Evolutionary conservation across 2,329 filamentous ascomycete species (phyloP).

Genomic region (Neofusicoccum kwambonambiense): DNA sequence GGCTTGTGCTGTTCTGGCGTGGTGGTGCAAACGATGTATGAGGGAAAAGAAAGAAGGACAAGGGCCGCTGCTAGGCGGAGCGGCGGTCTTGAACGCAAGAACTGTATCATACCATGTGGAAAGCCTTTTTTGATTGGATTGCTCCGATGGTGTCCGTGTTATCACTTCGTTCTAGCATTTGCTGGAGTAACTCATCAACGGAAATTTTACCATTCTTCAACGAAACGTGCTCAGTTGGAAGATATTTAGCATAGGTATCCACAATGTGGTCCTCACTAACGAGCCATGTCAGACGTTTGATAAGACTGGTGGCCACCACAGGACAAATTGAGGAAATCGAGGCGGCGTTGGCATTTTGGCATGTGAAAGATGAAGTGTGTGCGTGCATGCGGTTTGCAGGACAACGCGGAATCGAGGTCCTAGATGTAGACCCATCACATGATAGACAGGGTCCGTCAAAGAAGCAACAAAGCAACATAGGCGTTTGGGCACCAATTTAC

Average conservation of each 20-base stretch:
- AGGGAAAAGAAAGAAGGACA: constrained; percentile 1
- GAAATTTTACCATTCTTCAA: background rate
- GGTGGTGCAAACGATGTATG: background rate
- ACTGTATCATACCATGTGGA: constrained; percentile 12
- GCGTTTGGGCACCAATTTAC: background rate
- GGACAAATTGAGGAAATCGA: background rate
- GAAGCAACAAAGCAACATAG: background rate
- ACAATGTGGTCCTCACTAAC: too few relatives aligned
- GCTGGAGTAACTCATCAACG: background rate
- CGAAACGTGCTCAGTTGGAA: background rate
- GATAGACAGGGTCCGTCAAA: background rate
- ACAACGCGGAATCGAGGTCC: background rate
- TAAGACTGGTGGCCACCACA: background rate
- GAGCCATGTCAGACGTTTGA: background rate
- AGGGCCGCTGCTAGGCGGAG: background rate
- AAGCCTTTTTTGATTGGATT: background rate
- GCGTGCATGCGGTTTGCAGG: background rate
- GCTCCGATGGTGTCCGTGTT: background rate
- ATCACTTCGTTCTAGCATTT: background rate
- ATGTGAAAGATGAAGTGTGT: background rate
- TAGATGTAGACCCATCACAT: background rate
- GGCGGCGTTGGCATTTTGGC: background rate
- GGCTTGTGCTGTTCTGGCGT: background rate
- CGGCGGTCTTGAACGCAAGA: background rate
- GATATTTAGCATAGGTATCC: background rate